Conservation (phyloP, 2,329 filamentous ascomycete species). For the Setomelanomma holmii region DNA sequence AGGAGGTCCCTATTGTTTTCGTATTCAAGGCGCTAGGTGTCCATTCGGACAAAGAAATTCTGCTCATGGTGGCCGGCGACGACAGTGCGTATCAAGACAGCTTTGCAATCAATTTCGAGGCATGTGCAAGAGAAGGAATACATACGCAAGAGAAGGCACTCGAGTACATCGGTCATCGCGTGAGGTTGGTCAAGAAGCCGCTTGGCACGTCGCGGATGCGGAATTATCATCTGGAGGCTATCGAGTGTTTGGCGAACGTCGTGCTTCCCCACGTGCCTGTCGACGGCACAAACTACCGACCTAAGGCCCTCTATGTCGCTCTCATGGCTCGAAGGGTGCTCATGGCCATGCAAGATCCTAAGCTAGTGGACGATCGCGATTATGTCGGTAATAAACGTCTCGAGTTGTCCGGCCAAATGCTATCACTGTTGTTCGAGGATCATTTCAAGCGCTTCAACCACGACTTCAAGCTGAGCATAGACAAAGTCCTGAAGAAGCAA, state of each 20-base stretch:
- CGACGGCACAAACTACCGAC: slow-evolving; percentile 88
- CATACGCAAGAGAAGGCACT: slow-evolving; percentile 95
- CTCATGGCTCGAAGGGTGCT: slow-evolving; percentile 97
- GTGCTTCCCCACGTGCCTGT: slow-evolving; percentile 96
- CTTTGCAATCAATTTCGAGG: slow-evolving; percentile 94
- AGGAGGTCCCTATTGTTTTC: slow-evolving; percentile 94
- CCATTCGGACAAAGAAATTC: slow-evolving; percentile 92
- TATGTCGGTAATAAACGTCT: slow-evolving; percentile 98
- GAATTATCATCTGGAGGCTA: slow-evolving; percentile 87
- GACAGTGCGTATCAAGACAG: slow-evolving; percentile 92
- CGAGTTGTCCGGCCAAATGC: slow-evolving; percentile 90
- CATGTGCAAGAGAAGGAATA: slow-evolving; percentile 81
- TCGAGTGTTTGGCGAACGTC: slow-evolving; percentile 90
- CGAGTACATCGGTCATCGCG: slow-evolving; percentile 85
- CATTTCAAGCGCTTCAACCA: slow-evolving; percentile 94
- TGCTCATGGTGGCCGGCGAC: slow-evolving; percentile 86
- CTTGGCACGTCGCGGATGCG: slow-evolving; percentile 64
- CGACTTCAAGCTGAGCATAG: slow-evolving; percentile 89
- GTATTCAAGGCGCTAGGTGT: slow-evolving; percentile 92
- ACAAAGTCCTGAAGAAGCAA: slow-evolving; percentile 94
- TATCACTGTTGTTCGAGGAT: slow-evolving; percentile 95
- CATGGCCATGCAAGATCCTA: slow-evolving; percentile 89
- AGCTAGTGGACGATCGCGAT: slow-evolving; percentile 92
- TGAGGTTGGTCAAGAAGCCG: slow-evolving; percentile 74
- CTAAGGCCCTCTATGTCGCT: slow-evolving; percentile 95